Evolutionary conservation across 139 green algal genomes (phyloP), one percentile per base, ranked within the genome.

Genomic region (Trebouxia sp.): DNA sequence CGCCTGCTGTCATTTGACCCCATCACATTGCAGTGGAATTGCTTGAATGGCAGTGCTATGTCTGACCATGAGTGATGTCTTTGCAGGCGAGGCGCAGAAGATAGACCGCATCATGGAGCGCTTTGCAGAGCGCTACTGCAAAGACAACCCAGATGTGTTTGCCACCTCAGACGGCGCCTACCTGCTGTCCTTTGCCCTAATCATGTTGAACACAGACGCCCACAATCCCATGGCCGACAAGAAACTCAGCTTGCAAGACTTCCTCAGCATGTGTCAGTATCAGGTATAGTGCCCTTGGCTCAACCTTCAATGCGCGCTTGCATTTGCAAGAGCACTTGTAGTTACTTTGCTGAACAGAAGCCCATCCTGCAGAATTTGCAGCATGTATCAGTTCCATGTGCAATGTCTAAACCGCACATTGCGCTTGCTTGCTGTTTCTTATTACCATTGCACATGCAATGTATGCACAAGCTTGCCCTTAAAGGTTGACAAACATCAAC

Each of bases 21-120:
- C 45, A 96, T 98, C 87, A 98, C 98, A 93, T 92, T 98, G 69
- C 97, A 98, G n/a, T n/a, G n/a, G n/a, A n/a, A n/a, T n/a, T n/a
- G n/a, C n/a, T n/a, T n/a, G n/a, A n/a, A n/a, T n/a, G n/a, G n/a
- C n/a, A n/a, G n/a, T n/a, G n/a, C n/a, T n/a, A n/a, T n/a, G n/a
- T n/a, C n/a, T n/a, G n/a, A n/a, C n/a, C n/a, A n/a, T 58, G 50
- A 28, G 50, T 22, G 43, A 56, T 14, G 10, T 15, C 38, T 0
- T 0, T 39, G 37, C 91, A 50, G 91, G 91, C 11, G 93, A 97
- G 82, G 93, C 93, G 12, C 93, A 96, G 86, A 92, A 97, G 86
- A 98, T 98, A 39, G 94, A 98, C 82, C 87, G 94, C 26, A 94
- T 98, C 80, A 96, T 98, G 94, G 94, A 98, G 81, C 93, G 93